Conservation (phyloP, 192 early-diverging fungal genomes). For the Backusella liffmaniae region DNA sequence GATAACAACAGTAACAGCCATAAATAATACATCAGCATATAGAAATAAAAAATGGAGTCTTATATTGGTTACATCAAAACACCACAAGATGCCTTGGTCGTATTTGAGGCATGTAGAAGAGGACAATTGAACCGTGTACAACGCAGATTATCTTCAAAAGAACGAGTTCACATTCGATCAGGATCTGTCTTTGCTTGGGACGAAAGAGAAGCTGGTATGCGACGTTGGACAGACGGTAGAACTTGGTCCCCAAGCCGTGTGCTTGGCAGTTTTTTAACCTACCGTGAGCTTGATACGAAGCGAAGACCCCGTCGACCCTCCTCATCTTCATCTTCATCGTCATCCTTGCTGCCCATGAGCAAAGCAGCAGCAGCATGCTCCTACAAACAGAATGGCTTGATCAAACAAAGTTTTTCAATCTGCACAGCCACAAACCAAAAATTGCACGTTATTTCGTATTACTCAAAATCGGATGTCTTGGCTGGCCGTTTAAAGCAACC, state of each 20-base stretch:
- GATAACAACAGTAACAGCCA: not conserved
- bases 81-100: slow-evolving; percentile 81
- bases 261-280: slow-evolving; percentile 85
- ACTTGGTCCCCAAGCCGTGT: slow-evolving; percentile 88
- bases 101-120: slow-evolving; percentile 87
- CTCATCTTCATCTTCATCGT: slow-evolving; percentile 15
- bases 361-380: slow-evolving; percentile 38
- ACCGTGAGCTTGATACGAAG: slow-evolving; percentile 79
- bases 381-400: slow-evolving; percentile 78
- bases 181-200: slow-evolving; percentile 92
- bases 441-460: slow-evolving; percentile 90
- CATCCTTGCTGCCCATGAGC: slow-evolving; percentile 1
- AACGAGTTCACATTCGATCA: slow-evolving; percentile 77
- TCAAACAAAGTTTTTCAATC: slow-evolving; percentile 89
- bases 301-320: slow-evolving; percentile 47
- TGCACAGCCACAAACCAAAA: slow-evolving; percentile 76
- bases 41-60: slow-evolving; percentile 69
- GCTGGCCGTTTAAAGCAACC: slow-evolving; percentile 68
- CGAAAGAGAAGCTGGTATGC: slow-evolving; percentile 88
- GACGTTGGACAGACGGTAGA: slow-evolving; percentile 91
- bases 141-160: slow-evolving; percentile 78
- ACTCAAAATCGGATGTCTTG: slow-evolving; percentile 76
- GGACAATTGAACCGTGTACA: slow-evolving; percentile 74
- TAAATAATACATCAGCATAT: not conserved
- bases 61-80: slow-evolving; percentile 85